A percentile compares a stretch with the other conserved stretches of the same genome.
phyloP scores from a whole-genome alignment of 257 asterid species.

The Lycium ferocissimum region DNA sequence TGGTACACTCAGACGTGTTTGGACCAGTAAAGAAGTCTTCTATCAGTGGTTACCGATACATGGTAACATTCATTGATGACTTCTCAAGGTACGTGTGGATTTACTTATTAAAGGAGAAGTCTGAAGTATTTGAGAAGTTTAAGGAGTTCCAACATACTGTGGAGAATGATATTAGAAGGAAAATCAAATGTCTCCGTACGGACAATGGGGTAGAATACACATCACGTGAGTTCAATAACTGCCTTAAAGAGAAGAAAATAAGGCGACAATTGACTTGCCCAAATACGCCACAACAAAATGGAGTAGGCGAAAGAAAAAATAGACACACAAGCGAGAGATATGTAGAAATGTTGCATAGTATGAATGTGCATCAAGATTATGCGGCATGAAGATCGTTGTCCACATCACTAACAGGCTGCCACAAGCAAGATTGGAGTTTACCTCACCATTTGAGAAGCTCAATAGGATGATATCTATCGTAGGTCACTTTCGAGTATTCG shows the following conservation, averaged over 20 bases:
- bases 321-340: not conserved
- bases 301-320: not conserved
- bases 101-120: too few species aligned
- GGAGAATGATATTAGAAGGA: not conserved
- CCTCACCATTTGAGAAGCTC: not conserved
- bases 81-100: not conserved
- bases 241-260: not conserved
- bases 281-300: not conserved
- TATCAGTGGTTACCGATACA: not conserved
- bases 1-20: not conserved
- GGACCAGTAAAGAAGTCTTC: not conserved
- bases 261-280: too few species aligned
- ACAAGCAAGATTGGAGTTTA: not conserved
- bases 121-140: not conserved
- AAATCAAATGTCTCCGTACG: not conserved
- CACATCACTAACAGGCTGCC: not conserved
- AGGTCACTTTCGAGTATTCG: not conserved
- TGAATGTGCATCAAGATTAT: not conserved
- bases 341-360: not conserved
- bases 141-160: not conserved
- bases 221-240: not conserved
- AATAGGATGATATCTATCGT: not conserved
- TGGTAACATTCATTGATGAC: not conserved
- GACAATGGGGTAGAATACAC: not conserved
- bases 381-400: not conserved